A percentile compares a stretch with the other conserved stretches of the same genome.
Evolutionary conservation across 2,329 filamentous ascomycete species (phyloP).

Genomic region (Plectosphaerella cucumerina): DNA sequence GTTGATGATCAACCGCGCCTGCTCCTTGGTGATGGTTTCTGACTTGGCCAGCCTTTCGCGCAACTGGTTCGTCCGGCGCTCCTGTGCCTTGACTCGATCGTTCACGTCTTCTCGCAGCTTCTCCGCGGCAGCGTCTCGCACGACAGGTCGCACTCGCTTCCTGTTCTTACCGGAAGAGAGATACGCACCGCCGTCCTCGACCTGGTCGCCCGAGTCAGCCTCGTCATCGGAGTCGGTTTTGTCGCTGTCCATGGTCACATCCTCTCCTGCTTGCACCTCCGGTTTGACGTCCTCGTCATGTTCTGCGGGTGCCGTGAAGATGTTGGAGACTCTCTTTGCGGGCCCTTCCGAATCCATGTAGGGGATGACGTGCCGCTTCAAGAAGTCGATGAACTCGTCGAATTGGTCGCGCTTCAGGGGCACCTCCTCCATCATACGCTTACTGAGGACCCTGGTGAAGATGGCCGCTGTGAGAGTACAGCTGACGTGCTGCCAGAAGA

Average conservation of each 20-base stretch:
- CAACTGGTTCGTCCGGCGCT: slow-evolving; percentile 44
- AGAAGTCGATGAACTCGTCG: slow-evolving; percentile 21
- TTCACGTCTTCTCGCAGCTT: slow-evolving; percentile 52
- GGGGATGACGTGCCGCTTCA: slow-evolving; percentile 13
- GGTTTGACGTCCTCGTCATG: no score
- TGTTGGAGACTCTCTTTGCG: no score
- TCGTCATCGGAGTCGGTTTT: not conserved
- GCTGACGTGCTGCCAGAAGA: slow-evolving; percentile 8
- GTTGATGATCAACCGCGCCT: slow-evolving; percentile 60
- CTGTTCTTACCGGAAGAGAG: no score
- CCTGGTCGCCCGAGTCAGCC: not conserved
- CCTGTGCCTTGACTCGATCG: slow-evolving; percentile 49
- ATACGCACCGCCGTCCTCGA: not conserved
- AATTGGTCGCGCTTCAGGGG: slow-evolving; percentile 18
- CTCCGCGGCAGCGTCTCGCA: slow-evolving; percentile 27
- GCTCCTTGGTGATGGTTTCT: slow-evolving; percentile 37
- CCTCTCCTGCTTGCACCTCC: no score
- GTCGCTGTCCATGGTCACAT: no score
- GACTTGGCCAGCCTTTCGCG: slow-evolving; percentile 40
- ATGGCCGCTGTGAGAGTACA: not conserved
- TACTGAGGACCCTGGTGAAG: slow-evolving; percentile 13
- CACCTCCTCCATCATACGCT: slow-evolving; percentile 16
- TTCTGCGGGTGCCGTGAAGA: no score
- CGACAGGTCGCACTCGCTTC: not conserved
- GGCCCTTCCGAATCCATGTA: not conserved